A percentile compares a stretch with the other conserved stretches of the same genome.
Conservation (phyloP, 768 basidiomycete species). For the Jaapia argillacea region DNA sequence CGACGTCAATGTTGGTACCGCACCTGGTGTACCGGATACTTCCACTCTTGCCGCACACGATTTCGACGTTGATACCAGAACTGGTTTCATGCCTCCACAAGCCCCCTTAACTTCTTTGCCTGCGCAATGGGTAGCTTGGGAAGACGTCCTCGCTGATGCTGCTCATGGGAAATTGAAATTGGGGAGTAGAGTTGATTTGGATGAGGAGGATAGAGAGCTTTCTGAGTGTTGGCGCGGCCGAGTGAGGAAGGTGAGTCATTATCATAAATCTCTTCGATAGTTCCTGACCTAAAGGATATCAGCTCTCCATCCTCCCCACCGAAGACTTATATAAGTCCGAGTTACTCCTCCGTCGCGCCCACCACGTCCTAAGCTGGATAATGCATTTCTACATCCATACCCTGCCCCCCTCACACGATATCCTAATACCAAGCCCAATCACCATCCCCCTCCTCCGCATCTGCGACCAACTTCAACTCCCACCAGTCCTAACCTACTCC, state of each 20-base stretch:
- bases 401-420: conserved; percentile 19
- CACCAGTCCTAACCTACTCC: conserved; percentile 84
- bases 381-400: conserved; percentile 49
- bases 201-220: conserved; percentile 18
- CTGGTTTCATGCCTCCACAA: conserved; percentile 85
- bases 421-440: conserved; percentile 60
- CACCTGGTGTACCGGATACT: conserved; percentile 21
- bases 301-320: conserved; percentile 33
- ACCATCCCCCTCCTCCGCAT: conserved; percentile 70
- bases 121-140: conserved; percentile 62
- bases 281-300: neutral
- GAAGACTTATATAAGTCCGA: conserved; percentile 27
- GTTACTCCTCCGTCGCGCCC: conserved; percentile 39
- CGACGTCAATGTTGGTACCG: conserved; percentile 15
- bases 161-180: conserved; percentile 39
- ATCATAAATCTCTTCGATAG: conserved; percentile 1
- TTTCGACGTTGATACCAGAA: conserved; percentile 86
- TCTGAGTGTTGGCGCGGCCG: conserved; percentile 32
- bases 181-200: conserved; percentile 24
- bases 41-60: conserved; percentile 28
- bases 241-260: conserved; percentile 26
- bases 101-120: conserved; percentile 61
- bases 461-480: conserved; percentile 61
- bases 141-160: conserved; percentile 44
- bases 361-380: conserved; percentile 43